Conservation (phyloP, 2,329 filamentous ascomycete species). For the Rhytidhysteron rufulum region DNA sequence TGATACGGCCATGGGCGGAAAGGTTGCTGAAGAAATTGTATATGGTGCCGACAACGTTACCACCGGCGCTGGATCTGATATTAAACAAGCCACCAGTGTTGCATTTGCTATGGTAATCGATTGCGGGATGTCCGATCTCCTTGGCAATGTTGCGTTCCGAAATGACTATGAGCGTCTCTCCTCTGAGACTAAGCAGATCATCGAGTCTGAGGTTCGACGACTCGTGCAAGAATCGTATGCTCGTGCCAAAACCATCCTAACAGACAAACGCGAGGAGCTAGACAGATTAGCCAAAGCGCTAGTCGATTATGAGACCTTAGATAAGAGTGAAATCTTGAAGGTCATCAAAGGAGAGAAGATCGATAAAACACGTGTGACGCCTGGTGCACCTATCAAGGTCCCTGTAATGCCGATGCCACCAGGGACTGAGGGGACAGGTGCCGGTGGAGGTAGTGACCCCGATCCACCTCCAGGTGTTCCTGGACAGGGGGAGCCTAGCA, state of each 20-base stretch:
- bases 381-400: conserved; percentile 62
- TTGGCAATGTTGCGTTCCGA: conserved; percentile 87
- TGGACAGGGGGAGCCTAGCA: not conserved
- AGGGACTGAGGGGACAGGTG: not conserved
- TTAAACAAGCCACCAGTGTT: conserved; percentile 73
- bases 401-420: conserved; percentile 46
- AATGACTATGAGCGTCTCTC: conserved; percentile 79
- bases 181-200: conserved; percentile 77
- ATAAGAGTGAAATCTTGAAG: conserved; percentile 83
- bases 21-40: conserved; percentile 85
- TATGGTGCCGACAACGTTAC: conserved; percentile 91
- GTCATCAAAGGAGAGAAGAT: conserved; percentile 85
- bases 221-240: conserved; percentile 77
- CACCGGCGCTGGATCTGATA: conserved; percentile 79
- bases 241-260: conserved; percentile 68
- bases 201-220: conserved; percentile 83
- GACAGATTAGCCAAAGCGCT: conserved; percentile 85
- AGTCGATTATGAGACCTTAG: conserved; percentile 90
- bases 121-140: conserved; percentile 81
- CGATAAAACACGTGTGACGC: conserved; percentile 58
- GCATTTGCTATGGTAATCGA: conserved; percentile 86
- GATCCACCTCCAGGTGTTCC: conserved; percentile 1
- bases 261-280: conserved; percentile 74
- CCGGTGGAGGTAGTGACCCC: not conserved
- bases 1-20: conserved; percentile 78